A percentile compares a stretch with the other conserved stretches of the same genome.
Evolutionary conservation across 2,329 filamentous ascomycete genomes (phyloP).

Genomic region (Dactylellina sp.): DNA sequence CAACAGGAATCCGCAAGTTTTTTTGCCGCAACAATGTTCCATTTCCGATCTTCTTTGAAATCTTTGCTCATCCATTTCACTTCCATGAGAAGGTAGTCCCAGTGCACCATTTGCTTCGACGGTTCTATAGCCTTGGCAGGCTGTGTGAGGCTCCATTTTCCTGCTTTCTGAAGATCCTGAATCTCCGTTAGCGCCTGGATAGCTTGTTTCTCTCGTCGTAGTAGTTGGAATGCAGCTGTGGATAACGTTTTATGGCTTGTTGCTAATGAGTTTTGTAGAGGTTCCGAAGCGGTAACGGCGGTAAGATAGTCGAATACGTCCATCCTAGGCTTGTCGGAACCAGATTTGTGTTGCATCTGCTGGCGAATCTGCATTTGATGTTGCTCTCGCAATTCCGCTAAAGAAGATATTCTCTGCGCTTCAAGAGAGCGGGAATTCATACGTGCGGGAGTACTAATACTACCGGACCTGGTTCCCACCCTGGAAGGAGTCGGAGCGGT

Average conservation of each 20-base stretch:
- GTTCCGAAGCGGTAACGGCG: slow-evolving; percentile 73
- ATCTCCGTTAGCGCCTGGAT: slow-evolving; percentile 87
- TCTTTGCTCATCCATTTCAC: slow-evolving; percentile 99
- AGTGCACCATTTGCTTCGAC: slow-evolving; percentile 78
- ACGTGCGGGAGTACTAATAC: slow-evolving; percentile 43
- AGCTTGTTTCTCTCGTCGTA: slow-evolving; percentile 86
- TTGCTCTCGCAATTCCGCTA: slow-evolving; percentile 39
- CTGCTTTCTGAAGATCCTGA: slow-evolving; percentile 88
- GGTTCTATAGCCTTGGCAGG: slow-evolving; percentile 87
- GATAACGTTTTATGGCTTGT: slow-evolving; percentile 90
- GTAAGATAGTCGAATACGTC: slow-evolving; percentile 70
- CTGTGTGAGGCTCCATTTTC: slow-evolving; percentile 92
- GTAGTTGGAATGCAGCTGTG: slow-evolving; percentile 84
- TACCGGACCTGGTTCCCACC: slow-evolving; percentile 50
- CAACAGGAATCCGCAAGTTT: slow-evolving; percentile 85
- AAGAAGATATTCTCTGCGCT: slow-evolving; percentile 41
- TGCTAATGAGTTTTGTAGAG: slow-evolving; percentile 75
- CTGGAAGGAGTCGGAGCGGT: slow-evolving; percentile 39
- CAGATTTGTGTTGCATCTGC: slow-evolving; percentile 61
- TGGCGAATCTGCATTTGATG: slow-evolving; percentile 40
- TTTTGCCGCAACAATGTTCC: slow-evolving; percentile 85
- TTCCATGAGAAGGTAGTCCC: slow-evolving; percentile 87
- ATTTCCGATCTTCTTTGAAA: slow-evolving; percentile 91
- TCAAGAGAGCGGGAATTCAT: slow-evolving; percentile 55
- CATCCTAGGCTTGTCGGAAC: slow-evolving; percentile 65